Percentiles rank a stretch among this genome's conserved stretches.
These are phyloP conservation scores for Rhizopogon vinicolor DNA, from an alignment of 768 basidiomycete species.

Conservation along the genomic window DNA sequence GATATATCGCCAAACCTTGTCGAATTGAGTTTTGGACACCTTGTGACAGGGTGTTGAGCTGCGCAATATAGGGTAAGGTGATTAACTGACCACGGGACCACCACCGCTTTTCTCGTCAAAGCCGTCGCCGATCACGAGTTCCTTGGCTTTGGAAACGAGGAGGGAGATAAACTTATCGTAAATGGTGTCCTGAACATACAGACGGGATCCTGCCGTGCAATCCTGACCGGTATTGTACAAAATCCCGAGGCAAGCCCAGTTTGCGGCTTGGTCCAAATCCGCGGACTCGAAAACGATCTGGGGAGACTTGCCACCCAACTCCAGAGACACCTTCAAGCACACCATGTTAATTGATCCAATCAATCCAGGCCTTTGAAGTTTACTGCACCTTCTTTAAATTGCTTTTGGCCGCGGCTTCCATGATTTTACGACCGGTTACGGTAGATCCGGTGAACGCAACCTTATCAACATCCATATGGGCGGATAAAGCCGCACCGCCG, in stretches of 20 bases:
- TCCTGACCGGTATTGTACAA: constrained; percentile 91
- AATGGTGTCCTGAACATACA: constrained; percentile 83
- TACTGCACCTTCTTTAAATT: constrained; percentile 82
- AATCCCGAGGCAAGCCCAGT: constrained; percentile 83
- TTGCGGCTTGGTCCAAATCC: constrained; percentile 80
- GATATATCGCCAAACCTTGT: constrained; percentile 85
- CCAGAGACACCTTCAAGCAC: constrained; percentile 67
- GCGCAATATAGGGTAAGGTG: not conserved
- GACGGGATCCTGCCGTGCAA: constrained; percentile 87
- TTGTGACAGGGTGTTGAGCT: constrained; percentile 21
- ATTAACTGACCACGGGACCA: constrained; percentile 71
- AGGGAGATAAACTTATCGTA: constrained; percentile 79
- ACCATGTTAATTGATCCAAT: constrained; percentile 7
- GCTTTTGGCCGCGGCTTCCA: constrained; percentile 88
- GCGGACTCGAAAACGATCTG: constrained; percentile 89
- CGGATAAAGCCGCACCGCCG: constrained; percentile 81
- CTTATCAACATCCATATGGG: constrained; percentile 87
- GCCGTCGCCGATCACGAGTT: constrained; percentile 73
- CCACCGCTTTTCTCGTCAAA: constrained; percentile 70
- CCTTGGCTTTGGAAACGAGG: constrained; percentile 62
- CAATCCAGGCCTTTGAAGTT: not conserved
- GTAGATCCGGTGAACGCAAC: constrained; percentile 96
- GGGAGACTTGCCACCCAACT: constrained; percentile 92
- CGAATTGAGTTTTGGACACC: constrained; percentile 83
- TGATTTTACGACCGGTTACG: constrained; percentile 81